phyloP scores from a whole-genome alignment of 345 rosid species.

The Aquilaria malaccensis region DNA sequence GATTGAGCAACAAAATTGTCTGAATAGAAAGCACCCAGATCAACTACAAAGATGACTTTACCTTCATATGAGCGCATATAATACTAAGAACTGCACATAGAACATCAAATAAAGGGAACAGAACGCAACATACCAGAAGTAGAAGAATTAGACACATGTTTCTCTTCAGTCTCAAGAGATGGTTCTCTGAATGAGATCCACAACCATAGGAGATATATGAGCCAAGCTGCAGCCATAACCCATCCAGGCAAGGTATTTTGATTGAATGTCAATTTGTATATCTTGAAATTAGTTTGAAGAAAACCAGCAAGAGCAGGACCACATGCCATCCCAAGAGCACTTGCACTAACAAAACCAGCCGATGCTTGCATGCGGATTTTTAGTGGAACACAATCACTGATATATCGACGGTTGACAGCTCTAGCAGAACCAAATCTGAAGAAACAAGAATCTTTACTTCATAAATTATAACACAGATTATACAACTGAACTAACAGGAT shows the following conservation, averaged over 20 bases:
- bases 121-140: slow-evolving; percentile 38
- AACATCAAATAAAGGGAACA: neutral
- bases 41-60: neutral
- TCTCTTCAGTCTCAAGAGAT: slow-evolving; percentile 46
- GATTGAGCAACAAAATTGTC: slow-evolving; percentile 1
- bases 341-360: slow-evolving; percentile 99
- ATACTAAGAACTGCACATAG: neutral
- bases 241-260: slow-evolving; percentile 90
- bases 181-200: slow-evolving; percentile 89
- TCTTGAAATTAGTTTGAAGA: slow-evolving; percentile 78
- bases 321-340: slow-evolving; percentile 99
- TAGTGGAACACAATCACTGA: slow-evolving; percentile 94
- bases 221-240: slow-evolving; percentile 96
- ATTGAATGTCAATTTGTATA: slow-evolving; percentile 74
- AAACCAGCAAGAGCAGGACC: slow-evolving; percentile 99
- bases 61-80: neutral
- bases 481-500: neutral
- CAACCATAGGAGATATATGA: slow-evolving; percentile 74
- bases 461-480: no score
- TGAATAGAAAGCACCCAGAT: neutral
- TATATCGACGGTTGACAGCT: slow-evolving; percentile 96
- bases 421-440: slow-evolving; percentile 97
- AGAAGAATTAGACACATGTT: slow-evolving; percentile 24
- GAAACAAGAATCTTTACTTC: neutral
- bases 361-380: slow-evolving; percentile 96